These are phyloP conservation scores for Salisapilia sapeloensis DNA, from an alignment of 352 stramenopile genomes.

Conservation along the genomic window DNA sequence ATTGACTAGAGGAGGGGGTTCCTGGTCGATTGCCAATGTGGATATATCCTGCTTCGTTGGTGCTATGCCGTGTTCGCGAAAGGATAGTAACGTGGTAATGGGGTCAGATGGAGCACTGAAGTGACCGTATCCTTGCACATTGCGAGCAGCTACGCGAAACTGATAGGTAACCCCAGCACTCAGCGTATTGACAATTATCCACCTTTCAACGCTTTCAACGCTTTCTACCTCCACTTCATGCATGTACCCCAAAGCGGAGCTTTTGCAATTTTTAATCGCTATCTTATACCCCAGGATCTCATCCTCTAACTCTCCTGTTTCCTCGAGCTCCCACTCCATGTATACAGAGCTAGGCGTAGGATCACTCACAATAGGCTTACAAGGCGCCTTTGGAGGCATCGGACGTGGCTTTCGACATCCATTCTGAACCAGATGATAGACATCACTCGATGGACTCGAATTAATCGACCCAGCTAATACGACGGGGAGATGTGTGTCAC, in stretches of 20 bases:
- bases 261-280: slow-evolving; percentile 37
- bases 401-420: slow-evolving; percentile 30
- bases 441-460: slow-evolving; percentile 42
- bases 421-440: slow-evolving; percentile 65
- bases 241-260: slow-evolving; percentile 28
- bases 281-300: slow-evolving; percentile 35
- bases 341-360: slow-evolving; percentile 23
- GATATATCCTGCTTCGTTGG: neutral
- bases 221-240: slow-evolving; percentile 20
- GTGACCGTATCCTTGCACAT: slow-evolving; percentile 35
- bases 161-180: slow-evolving; percentile 72
- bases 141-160: slow-evolving; percentile 61
- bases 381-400: slow-evolving; percentile 15
- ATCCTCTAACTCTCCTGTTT: slow-evolving; percentile 4
- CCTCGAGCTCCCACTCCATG: slow-evolving; percentile 22
- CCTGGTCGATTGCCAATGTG: slow-evolving; percentile 1
- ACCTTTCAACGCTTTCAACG: slow-evolving; percentile 2
- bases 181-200: slow-evolving; percentile 32
- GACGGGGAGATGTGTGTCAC: slow-evolving; percentile 68
- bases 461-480: slow-evolving; percentile 75
- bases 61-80: slow-evolving; percentile 4
- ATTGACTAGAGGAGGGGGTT: slow-evolving; percentile 21
- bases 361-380: slow-evolving; percentile 14
- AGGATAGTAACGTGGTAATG: slow-evolving; percentile 17
- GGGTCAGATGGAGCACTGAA: slow-evolving; percentile 55